Percentiles rank a stretch among this genome's conserved stretches.
These are phyloP conservation scores for Bremia lactucae DNA, from an alignment of 352 stramenopile species.

Conservation along the genomic window DNA sequence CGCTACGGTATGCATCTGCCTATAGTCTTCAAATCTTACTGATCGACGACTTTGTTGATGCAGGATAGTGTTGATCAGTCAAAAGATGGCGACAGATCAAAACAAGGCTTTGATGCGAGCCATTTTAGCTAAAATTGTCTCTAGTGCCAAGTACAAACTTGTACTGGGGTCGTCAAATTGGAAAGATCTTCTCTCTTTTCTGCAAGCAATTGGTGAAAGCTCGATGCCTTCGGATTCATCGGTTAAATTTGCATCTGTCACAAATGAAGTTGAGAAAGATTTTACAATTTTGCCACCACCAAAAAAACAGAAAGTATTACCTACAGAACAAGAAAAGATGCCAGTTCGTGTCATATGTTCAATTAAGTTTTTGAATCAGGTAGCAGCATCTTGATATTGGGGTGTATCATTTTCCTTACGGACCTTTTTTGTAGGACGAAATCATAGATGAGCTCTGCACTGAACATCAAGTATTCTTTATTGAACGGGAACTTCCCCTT, in stretches of 20 bases:
- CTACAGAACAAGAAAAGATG: constrained; percentile 7
- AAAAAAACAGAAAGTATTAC: constrained; percentile 18
- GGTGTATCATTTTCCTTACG: too few species aligned
- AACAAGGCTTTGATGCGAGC: constrained; percentile 4
- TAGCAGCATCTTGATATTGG: constrained; percentile 4
- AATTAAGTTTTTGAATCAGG: constrained; percentile 27
- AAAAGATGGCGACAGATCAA: constrained; percentile 3
- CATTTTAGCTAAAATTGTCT: constrained; percentile 17
- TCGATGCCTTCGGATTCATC: background rate
- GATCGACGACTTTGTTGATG: too few species aligned
- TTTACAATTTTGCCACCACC: constrained; percentile 1
- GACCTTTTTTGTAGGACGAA: too few species aligned
- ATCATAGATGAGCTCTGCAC: constrained; percentile 53
- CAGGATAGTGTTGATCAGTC: constrained; percentile 12
- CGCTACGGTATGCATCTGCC: constrained; percentile 52
- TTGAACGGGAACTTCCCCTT: constrained; percentile 45
- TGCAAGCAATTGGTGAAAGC: constrained; percentile 2
- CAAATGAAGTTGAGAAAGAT: constrained; percentile 1
- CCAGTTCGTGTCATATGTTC: constrained; percentile 36
- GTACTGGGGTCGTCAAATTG: constrained; percentile 26
- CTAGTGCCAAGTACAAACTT: constrained; percentile 29
- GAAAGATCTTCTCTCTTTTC: constrained; percentile 26
- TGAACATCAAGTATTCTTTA: constrained; percentile 38
- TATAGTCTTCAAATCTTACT: too few species aligned
- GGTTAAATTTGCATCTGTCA: background rate